Evolutionary conservation across 768 basidiomycete species (phyloP), one percentile per base, ranked within the genome.

Genomic region (Leccinellum luteum): DNA sequence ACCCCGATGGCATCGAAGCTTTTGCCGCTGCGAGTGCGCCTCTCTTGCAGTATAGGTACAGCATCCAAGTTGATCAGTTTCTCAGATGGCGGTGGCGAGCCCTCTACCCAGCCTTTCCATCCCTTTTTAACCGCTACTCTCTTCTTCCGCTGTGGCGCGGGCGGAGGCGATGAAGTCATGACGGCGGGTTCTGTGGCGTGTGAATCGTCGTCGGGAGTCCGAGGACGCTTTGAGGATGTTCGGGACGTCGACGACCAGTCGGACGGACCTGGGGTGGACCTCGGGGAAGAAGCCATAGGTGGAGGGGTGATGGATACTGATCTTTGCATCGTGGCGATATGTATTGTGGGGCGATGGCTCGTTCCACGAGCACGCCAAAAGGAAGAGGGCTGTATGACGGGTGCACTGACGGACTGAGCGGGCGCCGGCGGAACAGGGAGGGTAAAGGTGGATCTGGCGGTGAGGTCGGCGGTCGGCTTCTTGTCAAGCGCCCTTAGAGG

Each of bases 81-180:
- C 65, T 85, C 81, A 15, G 88, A 89, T 21, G 90, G 87, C 52
- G 85, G 84, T 25, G 88, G 88, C 21, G 89, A 90, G 63, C 89
- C 90, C 76, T 91, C 90, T 21, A 92, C 87, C 90, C 90, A 92
- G 38, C 90, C 90, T 76, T 92, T 92, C 90, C 90, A 92, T 17
- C 90, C 90, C 71, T 92, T 92, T 74, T 80, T 85, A 34, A 81
- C 85, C 0, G 81, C 75, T 21, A 85, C 79, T 45, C 80, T 75
- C 63, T 86, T 85, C 77, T 83, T 89, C 70, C 78, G 81, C 47
- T 80, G 79, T 27, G 64, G 68, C 9, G 32, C 44, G 25, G 65
- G 64, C 12, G 69, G 61, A 19, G 70, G 60, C n/a, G 64, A 60
- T 1, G 72, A 27, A 4, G 60, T 57, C 7, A 50, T 60, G 34